Percentiles rank a stretch among this genome's conserved stretches.
phyloP scores from a whole-genome alignment of 768 basidiomycete species.

The Russula ochroleuca region DNA sequence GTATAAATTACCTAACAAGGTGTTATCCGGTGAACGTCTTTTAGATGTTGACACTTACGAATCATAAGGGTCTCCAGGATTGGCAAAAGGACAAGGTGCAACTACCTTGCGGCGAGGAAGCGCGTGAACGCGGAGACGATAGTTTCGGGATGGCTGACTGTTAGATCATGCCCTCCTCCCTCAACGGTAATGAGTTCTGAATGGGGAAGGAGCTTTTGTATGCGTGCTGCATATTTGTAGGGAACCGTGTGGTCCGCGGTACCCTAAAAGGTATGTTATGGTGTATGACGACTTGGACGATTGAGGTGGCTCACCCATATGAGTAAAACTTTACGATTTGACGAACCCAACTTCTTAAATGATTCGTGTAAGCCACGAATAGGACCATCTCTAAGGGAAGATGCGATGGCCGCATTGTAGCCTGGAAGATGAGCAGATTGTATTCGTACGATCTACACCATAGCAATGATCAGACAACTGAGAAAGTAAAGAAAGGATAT shows the following conservation, averaged over 20 bases:
- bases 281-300: not conserved
- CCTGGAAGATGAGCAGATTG: constrained; percentile 74
- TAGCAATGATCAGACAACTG: not conserved
- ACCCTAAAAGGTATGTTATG: constrained; percentile 38
- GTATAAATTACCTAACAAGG: constrained; percentile 19
- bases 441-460: constrained; percentile 58
- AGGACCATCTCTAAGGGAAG: constrained; percentile 68
- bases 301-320: constrained; percentile 50
- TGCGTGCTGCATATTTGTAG: constrained; percentile 48
- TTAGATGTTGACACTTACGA: not conserved
- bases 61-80: constrained; percentile 10
- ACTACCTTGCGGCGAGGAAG: constrained; percentile 22
- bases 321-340: constrained; percentile 50
- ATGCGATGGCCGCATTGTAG: constrained; percentile 73
- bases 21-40: not conserved
- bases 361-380: constrained; percentile 55
- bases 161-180: constrained; percentile 49
- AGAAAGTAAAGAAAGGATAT: not conserved
- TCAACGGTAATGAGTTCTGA: constrained; percentile 47
- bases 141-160: constrained; percentile 27
- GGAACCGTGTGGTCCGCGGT: constrained; percentile 55
- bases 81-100: not conserved
- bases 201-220: constrained; percentile 43
- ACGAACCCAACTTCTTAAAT: constrained; percentile 49
- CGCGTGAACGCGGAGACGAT: constrained; percentile 21